A percentile compares a stretch with the other conserved stretches of the same genome.
phyloP scores from a whole-genome alignment of 768 basidiomycete genomes.

The Calocera cornea region DNA sequence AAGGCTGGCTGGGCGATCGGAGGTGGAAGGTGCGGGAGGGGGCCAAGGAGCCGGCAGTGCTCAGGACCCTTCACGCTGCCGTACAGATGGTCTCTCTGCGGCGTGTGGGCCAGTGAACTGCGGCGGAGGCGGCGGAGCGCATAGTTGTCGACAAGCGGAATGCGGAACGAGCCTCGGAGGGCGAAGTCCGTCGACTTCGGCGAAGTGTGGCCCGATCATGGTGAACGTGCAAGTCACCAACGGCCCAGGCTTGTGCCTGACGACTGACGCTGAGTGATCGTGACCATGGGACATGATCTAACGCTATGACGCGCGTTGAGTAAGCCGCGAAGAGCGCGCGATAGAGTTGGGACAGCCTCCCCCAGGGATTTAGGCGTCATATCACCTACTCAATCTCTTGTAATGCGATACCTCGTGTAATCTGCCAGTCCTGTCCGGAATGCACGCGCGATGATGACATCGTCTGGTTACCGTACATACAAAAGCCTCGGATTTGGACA shows the following conservation, averaged over 20 bases:
- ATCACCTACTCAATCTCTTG: background rate
- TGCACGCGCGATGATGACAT: background rate
- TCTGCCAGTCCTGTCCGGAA: background rate
- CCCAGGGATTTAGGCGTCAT: background rate
- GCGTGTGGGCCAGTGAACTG: background rate
- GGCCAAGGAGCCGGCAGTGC: background rate
- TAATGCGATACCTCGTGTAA: background rate
- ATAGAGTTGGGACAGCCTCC: background rate
- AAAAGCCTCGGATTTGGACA: background rate
- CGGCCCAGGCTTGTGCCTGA: no score
- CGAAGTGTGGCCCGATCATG: background rate
- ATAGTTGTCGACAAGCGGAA: background rate
- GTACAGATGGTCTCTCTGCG: background rate
- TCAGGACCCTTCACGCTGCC: background rate
- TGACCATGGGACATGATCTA: background rate
- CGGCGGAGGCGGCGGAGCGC: background rate
- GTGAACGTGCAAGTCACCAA: background rate
- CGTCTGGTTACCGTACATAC: background rate
- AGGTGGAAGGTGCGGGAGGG: background rate
- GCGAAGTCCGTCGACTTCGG: background rate
- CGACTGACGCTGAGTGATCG: background rate
- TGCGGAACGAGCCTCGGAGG: background rate
- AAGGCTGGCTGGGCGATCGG: background rate
- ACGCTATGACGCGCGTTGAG: background rate
- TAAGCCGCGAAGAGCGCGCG: background rate